Evolutionary conservation across 495 filamentous ascomycete genomes (phyloP), one percentile per base, ranked within the genome.

Genomic region (Glarea lozoyensis): DNA sequence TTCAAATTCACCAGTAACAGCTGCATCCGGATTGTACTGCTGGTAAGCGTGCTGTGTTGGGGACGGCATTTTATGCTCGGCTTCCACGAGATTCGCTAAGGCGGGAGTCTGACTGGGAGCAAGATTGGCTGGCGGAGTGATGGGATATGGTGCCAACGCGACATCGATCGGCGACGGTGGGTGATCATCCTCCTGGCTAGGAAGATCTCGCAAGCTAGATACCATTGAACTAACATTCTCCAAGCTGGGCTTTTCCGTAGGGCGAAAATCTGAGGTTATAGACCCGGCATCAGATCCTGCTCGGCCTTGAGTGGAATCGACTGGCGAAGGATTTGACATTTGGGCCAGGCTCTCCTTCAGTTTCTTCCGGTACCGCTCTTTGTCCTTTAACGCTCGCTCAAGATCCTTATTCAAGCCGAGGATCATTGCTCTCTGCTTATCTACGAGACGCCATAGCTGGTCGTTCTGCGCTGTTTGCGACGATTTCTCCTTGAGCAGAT

Each of bases 351-450:
- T 64, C 36, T 95, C 87, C 59, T 93, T 95, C 11, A 93, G 52
- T 61, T 88, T 93, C 64, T 86, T 89, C 46, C 82, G 77, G 60
- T 96, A 98, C 45, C 82, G 79, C 34, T 97, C 92, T 60, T 96
- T 97, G 50, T 96, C 92, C 58, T 94, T 94, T 54, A 94, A 59
- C 2, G 90, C 81, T 37, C 84, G 78, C 60, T 96, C 89, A 18
- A 98, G 70, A 56, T 98, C 92, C 61, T 92, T 93, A 54, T 97
- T 96, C 27, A 98, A 68, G 1, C 92, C 93, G 19, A 95, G 55
- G 24, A 98, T 88, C 72, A 98, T 84, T 0, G 88, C 79, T 36
- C 92, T 74, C 62, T 98, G 92, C 61, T 98, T 97, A 60, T 97
- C 88, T 19, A 98, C 88, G 36, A 98, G 64, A 40, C 86, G 80